Evolutionary conservation across 345 rosid species (phyloP).

Genomic region (Chamaenerion angustifolium): DNA sequence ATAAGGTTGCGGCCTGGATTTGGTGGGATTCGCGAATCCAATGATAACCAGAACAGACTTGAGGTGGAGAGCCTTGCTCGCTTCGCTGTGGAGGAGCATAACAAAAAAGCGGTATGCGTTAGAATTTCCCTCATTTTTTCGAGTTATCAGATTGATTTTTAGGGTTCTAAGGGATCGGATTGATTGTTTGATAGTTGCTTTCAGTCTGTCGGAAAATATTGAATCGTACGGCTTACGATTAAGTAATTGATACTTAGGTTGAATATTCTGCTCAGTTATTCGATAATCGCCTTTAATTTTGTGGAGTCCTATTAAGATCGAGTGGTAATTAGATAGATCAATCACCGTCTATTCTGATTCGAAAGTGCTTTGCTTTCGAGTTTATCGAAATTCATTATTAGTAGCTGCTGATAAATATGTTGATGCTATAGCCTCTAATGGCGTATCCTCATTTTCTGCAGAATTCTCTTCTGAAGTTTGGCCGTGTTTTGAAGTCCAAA

Average conservation of each 20-base stretch:
- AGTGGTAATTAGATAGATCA: too few species aligned
- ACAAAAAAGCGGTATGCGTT: constrained; percentile 51
- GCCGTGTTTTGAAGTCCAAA: constrained; percentile 59
- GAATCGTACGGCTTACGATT: too few species aligned
- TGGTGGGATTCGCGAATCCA: constrained; percentile 48
- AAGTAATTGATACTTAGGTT: too few species aligned
- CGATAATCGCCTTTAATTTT: too few species aligned
- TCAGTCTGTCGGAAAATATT: too few species aligned
- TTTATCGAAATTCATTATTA: background rate
- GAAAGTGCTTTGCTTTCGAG: background rate
- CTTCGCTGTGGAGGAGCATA: constrained; percentile 81
- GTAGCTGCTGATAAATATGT: background rate
- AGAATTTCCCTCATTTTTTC: background rate
- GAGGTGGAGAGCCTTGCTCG: constrained; percentile 62
- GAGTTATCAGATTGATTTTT: too few species aligned
- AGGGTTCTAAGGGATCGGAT: too few species aligned
- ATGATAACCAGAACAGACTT: constrained; percentile 34
- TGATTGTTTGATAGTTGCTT: background rate
- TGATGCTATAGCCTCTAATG: background rate
- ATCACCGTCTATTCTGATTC: too few species aligned
- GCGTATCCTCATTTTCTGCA: constrained; percentile 9
- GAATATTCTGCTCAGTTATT: too few species aligned
- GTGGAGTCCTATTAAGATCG: too few species aligned
- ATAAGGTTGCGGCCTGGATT: constrained; percentile 1
- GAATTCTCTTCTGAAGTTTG: constrained; percentile 71